These are phyloP conservation scores for Candida xyloterini DNA, from an alignment of 805 yeast genomes.

Conservation along the genomic window DNA sequence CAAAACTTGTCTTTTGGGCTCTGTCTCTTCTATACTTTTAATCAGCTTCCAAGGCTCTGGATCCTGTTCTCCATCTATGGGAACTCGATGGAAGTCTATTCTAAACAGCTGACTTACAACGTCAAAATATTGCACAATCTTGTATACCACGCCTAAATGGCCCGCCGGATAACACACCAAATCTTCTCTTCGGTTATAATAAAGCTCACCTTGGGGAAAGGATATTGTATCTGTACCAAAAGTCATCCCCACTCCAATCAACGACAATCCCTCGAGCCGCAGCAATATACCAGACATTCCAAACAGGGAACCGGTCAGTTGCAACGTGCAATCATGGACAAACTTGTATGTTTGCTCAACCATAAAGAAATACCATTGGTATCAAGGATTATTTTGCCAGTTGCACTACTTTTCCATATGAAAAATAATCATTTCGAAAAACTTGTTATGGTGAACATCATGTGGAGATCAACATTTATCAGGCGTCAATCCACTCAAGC, in stretches of 20 bases:
- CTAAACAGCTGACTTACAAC: conserved; percentile 8
- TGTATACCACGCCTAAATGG: conserved; percentile 9
- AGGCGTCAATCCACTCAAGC: conserved; percentile 20
- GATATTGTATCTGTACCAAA: conserved; percentile 5
- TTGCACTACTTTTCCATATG: background rate
- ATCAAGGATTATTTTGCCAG: background rate
- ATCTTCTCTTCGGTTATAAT: conserved; percentile 14
- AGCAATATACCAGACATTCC: conserved; percentile 14
- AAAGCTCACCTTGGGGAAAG: conserved; percentile 11
- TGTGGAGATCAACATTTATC: conserved; percentile 8
- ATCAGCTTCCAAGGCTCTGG: conserved; percentile 24
- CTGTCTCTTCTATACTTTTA: conserved; percentile 7
- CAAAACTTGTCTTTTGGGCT: conserved; percentile 11
- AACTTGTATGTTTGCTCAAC: conserved; percentile 13
- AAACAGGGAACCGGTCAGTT: conserved; percentile 10
- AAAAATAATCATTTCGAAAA: background rate
- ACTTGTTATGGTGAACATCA: background rate
- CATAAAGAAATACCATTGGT: conserved; percentile 6
- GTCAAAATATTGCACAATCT: conserved; percentile 15
- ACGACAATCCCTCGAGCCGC: conserved; percentile 11
- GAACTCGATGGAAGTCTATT: conserved; percentile 18
- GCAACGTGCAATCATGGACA: conserved; percentile 14
- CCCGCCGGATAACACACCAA: conserved; percentile 8
- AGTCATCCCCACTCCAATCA: conserved; percentile 17
- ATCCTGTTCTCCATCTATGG: conserved; percentile 7